Conservation (phyloP, 1,284 basidiomycete genomes). For the Blastosporella zonata region DNA sequence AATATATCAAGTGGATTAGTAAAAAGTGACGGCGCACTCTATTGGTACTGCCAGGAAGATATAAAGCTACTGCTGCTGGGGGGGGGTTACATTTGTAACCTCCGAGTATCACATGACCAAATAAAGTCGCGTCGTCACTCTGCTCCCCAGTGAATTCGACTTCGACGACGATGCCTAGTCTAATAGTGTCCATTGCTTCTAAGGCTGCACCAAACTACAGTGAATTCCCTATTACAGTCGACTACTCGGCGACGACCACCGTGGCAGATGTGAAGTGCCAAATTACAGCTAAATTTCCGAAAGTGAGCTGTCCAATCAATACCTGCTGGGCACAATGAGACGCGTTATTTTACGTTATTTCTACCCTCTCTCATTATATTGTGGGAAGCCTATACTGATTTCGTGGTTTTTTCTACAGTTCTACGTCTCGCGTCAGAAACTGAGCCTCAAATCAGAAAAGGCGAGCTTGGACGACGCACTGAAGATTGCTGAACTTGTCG, state of each 20-base stretch:
- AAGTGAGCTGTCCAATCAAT: conserved; percentile 40
- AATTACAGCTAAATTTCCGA: conserved; percentile 54
- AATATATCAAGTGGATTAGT: too few species aligned
- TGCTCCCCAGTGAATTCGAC: neutral
- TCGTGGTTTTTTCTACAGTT: conserved; percentile 46
- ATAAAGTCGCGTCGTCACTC: neutral
- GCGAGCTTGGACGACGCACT: conserved; percentile 63
- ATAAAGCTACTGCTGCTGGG: neutral
- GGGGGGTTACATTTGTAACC: neutral
- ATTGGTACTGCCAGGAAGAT: too few species aligned
- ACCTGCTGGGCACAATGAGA: neutral
- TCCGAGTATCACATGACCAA: neutral
- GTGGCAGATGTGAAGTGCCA: conserved; percentile 60
- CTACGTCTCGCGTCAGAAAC: conserved; percentile 67
- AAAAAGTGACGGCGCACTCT: too few species aligned
- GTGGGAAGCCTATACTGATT: neutral
- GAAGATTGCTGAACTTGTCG: conserved; percentile 50
- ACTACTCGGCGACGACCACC: conserved; percentile 49
- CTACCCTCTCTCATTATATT: neutral
- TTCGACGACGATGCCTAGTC: conserved; percentile 43
- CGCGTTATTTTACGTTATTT: neutral
- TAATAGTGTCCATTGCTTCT: conserved; percentile 52
- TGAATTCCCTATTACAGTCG: conserved; percentile 53
- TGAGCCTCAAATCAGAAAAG: conserved; percentile 61
- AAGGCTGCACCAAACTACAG: conserved; percentile 47